Evolutionary conservation across 2,329 filamentous ascomycete species (phyloP), one percentile per base, ranked within the genome.

Genomic region (Colletotrichum horii): DNA sequence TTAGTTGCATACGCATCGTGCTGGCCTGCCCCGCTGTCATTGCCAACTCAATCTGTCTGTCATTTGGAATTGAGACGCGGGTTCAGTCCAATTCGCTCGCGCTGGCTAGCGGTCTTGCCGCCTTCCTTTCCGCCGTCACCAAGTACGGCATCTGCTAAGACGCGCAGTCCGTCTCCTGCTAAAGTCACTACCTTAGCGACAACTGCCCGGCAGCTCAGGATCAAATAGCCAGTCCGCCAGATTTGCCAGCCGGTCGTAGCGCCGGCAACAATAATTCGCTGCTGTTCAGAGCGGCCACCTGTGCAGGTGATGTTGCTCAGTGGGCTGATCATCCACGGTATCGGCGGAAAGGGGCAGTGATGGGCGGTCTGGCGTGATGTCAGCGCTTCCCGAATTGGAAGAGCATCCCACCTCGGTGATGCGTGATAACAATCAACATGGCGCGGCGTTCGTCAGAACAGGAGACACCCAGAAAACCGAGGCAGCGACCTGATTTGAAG

Each of bases 381-480:
- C 64, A 73, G 34, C 43, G 34, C 43, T 28, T 28, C 58, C 61
- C 36, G n/a, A 62, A 67, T 16, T 52, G 56, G 70, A 28, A 28
- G 43, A 73, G 62, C 70, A 75, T 73, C 73, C 68, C 62, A 60
- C 56, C 62, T 36, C 52, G 22, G 36, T 15, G 73, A 58, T 60
- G 62, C 64, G 64, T 68, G 70, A 60, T 38, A 34, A n/a, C 32
- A 62, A n/a, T 24, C 26, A 32, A 26, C 24, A 24, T 55, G 16
- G 28, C 62, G 68, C 61, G 72, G 62, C 68, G 22, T 55, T 66
- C 55, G 55, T 72, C 72, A 62, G 48, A 61, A 61, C 68, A 56
- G 36, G 30, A 55, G 68, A 52, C 19, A 24, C 32, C 30, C 48
- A 28, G 26, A 24, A 24, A 15, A 36, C 43, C n/a, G n/a, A 52